phyloP scores from a whole-genome alignment of 208 protist genomes.

The Trypanosoma avium region DNA sequence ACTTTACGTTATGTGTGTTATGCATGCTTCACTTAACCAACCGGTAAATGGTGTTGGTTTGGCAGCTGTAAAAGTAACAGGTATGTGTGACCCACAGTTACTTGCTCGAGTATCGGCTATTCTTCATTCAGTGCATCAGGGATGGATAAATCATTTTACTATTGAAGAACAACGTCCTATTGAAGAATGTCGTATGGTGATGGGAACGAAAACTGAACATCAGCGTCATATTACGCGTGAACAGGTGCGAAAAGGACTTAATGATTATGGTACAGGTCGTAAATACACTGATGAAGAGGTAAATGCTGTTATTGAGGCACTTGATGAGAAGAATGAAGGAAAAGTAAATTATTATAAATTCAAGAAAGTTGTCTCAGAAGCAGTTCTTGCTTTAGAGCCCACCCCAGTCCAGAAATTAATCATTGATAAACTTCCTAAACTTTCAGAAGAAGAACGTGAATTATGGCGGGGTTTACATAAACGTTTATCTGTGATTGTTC shows the following conservation, averaged over 20 bases:
- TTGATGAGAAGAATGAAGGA: constrained; percentile 73
- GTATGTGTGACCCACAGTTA: constrained; percentile 90
- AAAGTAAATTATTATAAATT: constrained; percentile 88
- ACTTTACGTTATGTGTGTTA: constrained; percentile 90
- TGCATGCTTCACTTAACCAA: constrained; percentile 76
- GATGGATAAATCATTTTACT: constrained; percentile 81
- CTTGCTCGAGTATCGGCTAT: constrained; percentile 88
- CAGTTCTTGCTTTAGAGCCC: constrained; percentile 58
- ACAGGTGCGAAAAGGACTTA: constrained; percentile 62
- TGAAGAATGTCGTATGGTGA: constrained; percentile 88
- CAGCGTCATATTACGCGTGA: constrained; percentile 65
- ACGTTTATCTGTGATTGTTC: constrained; percentile 70
- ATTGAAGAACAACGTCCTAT: constrained; percentile 62
- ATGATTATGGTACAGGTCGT: constrained; percentile 26
- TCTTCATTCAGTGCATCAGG: constrained; percentile 84
- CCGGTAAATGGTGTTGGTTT: constrained; percentile 62
- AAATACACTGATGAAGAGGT: constrained; percentile 55
- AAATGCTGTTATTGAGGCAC: constrained; percentile 44
- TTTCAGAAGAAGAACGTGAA: constrained; percentile 73
- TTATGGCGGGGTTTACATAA: constrained; percentile 69
- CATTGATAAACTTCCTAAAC: constrained; percentile 56
- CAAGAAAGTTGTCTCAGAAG: constrained; percentile 83
- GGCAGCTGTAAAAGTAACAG: constrained; percentile 91
- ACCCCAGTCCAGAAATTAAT: constrained; percentile 58
- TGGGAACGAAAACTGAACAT: constrained; percentile 66